These are phyloP conservation scores for Anisogramma anomala DNA, from an alignment of 2,329 filamentous ascomycete genomes.

Conservation along the genomic window DNA sequence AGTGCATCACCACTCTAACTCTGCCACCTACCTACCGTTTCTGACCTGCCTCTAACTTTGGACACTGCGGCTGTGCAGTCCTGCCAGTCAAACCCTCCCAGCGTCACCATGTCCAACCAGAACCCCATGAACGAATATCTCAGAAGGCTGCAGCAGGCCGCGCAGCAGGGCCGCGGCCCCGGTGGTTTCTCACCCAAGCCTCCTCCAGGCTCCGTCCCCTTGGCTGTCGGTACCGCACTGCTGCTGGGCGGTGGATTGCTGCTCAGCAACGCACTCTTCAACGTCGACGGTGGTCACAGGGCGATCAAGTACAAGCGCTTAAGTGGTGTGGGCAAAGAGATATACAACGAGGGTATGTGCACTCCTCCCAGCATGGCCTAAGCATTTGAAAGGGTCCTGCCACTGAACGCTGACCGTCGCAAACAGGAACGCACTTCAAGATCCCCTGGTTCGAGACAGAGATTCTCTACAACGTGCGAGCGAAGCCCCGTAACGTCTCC, in stretches of 20 bases:
- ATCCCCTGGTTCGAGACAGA: slow-evolving; percentile 97
- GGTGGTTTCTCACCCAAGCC: slow-evolving; percentile 26
- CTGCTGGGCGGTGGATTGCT: slow-evolving; percentile 39
- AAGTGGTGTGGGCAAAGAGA: slow-evolving; percentile 89
- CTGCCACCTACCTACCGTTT: background rate
- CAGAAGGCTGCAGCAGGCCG: slow-evolving; percentile 38
- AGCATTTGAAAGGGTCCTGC: background rate
- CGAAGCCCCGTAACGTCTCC: slow-evolving; percentile 90
- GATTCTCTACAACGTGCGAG: slow-evolving; percentile 93
- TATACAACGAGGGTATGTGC: slow-evolving; percentile 75
- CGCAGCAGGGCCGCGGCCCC: slow-evolving; percentile 30
- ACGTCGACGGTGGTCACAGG: slow-evolving; percentile 94
- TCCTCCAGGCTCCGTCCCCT: slow-evolving; percentile 29
- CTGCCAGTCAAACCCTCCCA: background rate
- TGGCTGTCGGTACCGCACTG: slow-evolving; percentile 31
- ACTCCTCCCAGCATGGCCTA: background rate
- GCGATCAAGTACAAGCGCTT: slow-evolving; percentile 96
- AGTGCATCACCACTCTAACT: slow-evolving; percentile 3
- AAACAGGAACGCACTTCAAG: slow-evolving; percentile 73
- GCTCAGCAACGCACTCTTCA: slow-evolving; percentile 53
- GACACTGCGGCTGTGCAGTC: background rate
- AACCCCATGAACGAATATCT: slow-evolving; percentile 39
- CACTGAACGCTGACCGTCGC: background rate
- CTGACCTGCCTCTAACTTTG: background rate
- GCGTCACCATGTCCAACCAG: slow-evolving; percentile 24